A percentile compares a stretch with the other conserved stretches of the same genome.
These are phyloP conservation scores for Elsinoe australis DNA, from an alignment of 2,329 filamentous ascomycete genomes.

Conservation along the genomic window DNA sequence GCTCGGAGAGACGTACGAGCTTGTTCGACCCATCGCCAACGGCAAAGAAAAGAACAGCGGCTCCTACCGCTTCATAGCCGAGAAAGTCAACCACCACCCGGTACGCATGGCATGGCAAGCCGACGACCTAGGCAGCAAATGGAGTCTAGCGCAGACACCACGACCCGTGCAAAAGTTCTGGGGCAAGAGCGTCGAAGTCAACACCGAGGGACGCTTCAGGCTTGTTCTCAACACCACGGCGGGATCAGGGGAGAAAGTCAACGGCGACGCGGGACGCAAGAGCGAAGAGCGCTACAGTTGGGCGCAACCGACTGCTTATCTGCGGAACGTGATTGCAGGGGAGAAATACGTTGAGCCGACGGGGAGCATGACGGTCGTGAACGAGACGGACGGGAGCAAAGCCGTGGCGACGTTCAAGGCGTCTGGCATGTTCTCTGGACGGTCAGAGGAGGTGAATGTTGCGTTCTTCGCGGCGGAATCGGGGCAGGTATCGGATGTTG, in stretches of 20 bases:
- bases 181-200: slow-evolving; percentile 93
- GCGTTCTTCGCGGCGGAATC: slow-evolving; percentile 56
- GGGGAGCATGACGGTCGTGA: slow-evolving; percentile 75
- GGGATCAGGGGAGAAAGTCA: slow-evolving; percentile 40
- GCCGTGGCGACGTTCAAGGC: slow-evolving; percentile 85
- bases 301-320: slow-evolving; percentile 78
- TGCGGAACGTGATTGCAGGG: slow-evolving; percentile 93
- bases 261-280: slow-evolving; percentile 12
- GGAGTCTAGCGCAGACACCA: slow-evolving; percentile 82
- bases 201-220: slow-evolving; percentile 79
- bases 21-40: slow-evolving; percentile 66
- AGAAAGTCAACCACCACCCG: slow-evolving; percentile 90
- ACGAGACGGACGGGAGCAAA: slow-evolving; percentile 76
- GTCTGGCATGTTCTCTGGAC: slow-evolving; percentile 94
- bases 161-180: slow-evolving; percentile 94
- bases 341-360: slow-evolving; percentile 98
- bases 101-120: slow-evolving; percentile 91
- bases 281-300: slow-evolving; percentile 72
- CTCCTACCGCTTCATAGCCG: slow-evolving; percentile 77
- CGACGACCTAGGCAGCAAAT: slow-evolving; percentile 53
- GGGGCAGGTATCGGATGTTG: slow-evolving; percentile 53
- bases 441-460: slow-evolving; percentile 80
- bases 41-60: not conserved
- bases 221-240: slow-evolving; percentile 56
- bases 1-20: slow-evolving; percentile 89